phyloP scores from a whole-genome alignment of 106 monocot genomes.

The Dendrobium nobile region DNA sequence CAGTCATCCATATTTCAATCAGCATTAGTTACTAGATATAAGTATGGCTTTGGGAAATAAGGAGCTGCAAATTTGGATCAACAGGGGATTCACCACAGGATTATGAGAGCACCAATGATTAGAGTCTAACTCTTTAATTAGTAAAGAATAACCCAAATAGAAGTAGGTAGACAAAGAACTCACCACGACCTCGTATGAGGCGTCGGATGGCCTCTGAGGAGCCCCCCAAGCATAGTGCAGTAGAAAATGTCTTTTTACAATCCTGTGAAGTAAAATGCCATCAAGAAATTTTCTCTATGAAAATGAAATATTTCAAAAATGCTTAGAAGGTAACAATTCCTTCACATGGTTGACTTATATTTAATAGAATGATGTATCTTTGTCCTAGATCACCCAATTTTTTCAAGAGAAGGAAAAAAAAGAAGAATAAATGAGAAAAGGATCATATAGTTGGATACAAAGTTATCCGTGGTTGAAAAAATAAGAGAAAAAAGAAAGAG shows the following conservation, averaged over 20 bases:
- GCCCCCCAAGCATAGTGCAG: slow-evolving; percentile 83
- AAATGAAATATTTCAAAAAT: neutral
- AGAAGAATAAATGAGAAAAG: too few species aligned
- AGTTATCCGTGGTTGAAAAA: too few species aligned
- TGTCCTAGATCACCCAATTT: neutral
- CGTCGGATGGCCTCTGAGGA: slow-evolving; percentile 70
- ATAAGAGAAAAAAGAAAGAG: too few species aligned
- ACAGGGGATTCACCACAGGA: neutral
- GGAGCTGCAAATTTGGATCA: neutral
- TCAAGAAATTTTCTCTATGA: neutral
- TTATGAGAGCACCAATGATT: neutral
- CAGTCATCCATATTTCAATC: neutral
- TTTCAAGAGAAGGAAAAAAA: neutral
- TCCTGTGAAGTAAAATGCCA: slow-evolving; percentile 48
- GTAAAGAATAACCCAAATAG: neutral
- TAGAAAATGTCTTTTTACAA: slow-evolving; percentile 83
- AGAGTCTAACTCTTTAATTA: neutral
- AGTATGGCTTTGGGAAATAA: neutral
- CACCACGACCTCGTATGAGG: slow-evolving; percentile 74
- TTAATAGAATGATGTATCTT: neutral
- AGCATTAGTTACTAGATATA: neutral
- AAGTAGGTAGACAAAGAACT: slow-evolving; percentile 11
- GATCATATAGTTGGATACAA: too few species aligned
- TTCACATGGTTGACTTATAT: neutral
- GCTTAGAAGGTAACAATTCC: neutral